Conservation (phyloP, 2,329 filamentous ascomycete species). For the Hymenoscyphus infarciens region DNA sequence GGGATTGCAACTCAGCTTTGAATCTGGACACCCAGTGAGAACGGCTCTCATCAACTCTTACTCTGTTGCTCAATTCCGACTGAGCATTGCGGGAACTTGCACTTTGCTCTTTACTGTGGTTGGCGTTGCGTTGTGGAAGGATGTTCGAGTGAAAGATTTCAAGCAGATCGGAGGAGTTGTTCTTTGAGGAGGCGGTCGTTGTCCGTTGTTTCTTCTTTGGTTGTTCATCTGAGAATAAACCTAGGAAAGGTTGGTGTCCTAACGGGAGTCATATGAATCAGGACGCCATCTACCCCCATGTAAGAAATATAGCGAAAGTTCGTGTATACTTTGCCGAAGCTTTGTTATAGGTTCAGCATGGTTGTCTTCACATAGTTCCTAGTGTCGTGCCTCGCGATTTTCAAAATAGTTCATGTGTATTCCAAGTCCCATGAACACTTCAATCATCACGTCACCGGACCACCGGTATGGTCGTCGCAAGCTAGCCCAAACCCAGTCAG, state of each 20-base stretch:
- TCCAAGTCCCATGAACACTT: not conserved
- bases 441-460: not conserved
- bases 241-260: no score
- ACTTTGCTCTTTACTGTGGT: not conserved
- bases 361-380: not conserved
- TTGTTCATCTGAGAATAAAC: not conserved
- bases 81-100: not conserved
- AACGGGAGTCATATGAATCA: no score
- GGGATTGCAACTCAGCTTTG: not conserved
- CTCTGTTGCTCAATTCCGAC: conserved; percentile 1
- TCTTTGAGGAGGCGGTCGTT: not conserved
- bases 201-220: not conserved
- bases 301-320: not conserved
- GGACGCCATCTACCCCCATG: no score
- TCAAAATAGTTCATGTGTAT: not conserved
- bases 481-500: no score
- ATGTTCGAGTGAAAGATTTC: not conserved
- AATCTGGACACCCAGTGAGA: not conserved
- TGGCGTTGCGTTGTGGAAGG: conserved; percentile 1
- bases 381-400: not conserved
- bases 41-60: conserved; percentile 2
- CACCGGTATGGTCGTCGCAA: not conserved
- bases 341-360: not conserved
- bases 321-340: not conserved
- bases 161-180: conserved; percentile 2